Percentiles rank a stretch among this genome's conserved stretches.
Evolutionary conservation across 78 protist species (phyloP).

Genomic region (Dictyostelium capitatum): DNA sequence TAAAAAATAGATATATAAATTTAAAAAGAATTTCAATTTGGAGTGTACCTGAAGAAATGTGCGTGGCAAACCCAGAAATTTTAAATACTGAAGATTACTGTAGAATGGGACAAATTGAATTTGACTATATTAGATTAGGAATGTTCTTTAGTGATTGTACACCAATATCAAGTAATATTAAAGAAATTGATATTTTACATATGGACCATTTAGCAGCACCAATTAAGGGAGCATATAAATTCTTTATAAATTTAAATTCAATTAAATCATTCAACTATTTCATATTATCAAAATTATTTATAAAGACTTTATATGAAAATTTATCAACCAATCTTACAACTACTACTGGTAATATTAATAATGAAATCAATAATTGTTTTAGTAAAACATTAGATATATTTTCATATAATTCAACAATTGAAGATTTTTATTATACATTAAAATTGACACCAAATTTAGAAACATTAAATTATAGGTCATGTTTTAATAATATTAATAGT

Average conservation of each 20-base stretch:
- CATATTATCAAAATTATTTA: not conserved
- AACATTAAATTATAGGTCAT: not conserved
- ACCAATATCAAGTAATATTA: not conserved
- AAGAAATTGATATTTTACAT: too few species aligned
- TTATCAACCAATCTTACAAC: too few species aligned
- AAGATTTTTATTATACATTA: not conserved
- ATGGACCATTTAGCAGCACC: too few species aligned
- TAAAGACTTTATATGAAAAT: not conserved
- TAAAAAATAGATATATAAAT: not conserved
- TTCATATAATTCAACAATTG: too few species aligned
- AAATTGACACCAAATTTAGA: constrained; percentile 11
- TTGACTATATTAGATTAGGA: not conserved
- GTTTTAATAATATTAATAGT: not conserved
- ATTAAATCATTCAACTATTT: too few species aligned
- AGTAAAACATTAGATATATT: too few species aligned
- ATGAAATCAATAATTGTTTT: too few species aligned
- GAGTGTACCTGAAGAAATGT: too few species aligned
- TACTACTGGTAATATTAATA: too few species aligned
- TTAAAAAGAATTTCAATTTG: not conserved
- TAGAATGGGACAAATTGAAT: not conserved
- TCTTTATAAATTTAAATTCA: not conserved
- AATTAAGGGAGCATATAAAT: too few species aligned
- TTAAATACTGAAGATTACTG: too few species aligned
- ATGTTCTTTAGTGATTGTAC: not conserved
- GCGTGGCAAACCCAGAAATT: too few species aligned